A percentile compares a stretch with the other conserved stretches of the same genome.
Evolutionary conservation across 164 flowering plant genomes (phyloP).

Genomic region (Magnolia officinalis): DNA sequence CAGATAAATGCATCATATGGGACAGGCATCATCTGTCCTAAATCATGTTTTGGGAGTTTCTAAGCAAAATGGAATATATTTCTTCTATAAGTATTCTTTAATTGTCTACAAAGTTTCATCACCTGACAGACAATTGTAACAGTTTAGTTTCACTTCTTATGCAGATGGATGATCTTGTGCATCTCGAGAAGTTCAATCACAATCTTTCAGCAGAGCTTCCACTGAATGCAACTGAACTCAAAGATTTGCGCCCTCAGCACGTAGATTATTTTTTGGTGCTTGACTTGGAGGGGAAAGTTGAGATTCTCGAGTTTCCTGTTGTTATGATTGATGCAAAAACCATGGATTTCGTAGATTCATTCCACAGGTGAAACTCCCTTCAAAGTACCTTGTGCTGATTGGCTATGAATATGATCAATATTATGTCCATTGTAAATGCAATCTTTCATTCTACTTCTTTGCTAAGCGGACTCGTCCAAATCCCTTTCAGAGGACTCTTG

Average conservation of each 20-base stretch:
- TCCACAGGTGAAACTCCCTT: constrained; percentile 67
- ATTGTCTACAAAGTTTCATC: background rate
- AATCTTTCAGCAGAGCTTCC: constrained; percentile 48
- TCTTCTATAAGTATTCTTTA: background rate
- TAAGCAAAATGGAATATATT: background rate
- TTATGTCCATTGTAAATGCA: too few relatives aligned
- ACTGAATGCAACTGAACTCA: constrained; percentile 25
- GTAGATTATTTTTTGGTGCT: constrained; percentile 80
- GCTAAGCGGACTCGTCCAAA: too few relatives aligned
- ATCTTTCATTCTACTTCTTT: too few relatives aligned
- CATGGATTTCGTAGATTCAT: constrained; percentile 61
- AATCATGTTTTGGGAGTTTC: background rate
- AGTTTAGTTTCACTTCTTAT: background rate
- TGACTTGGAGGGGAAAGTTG: constrained; percentile 96
- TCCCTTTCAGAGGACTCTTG: too few relatives aligned
- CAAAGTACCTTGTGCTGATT: too few relatives aligned
- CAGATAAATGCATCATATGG: too few relatives aligned
- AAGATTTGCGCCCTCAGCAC: constrained; percentile 37
- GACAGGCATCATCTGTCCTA: too few relatives aligned
- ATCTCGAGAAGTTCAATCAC: constrained; percentile 73
- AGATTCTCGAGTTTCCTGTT: constrained; percentile 95
- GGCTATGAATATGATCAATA: too few relatives aligned
- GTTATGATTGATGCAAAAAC: constrained; percentile 68
- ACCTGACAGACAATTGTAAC: background rate
- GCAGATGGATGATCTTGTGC: constrained; percentile 75